Evolutionary conservation across 2,329 filamentous ascomycete genomes (phyloP).

Genomic region (Mycogone perniciosa): DNA sequence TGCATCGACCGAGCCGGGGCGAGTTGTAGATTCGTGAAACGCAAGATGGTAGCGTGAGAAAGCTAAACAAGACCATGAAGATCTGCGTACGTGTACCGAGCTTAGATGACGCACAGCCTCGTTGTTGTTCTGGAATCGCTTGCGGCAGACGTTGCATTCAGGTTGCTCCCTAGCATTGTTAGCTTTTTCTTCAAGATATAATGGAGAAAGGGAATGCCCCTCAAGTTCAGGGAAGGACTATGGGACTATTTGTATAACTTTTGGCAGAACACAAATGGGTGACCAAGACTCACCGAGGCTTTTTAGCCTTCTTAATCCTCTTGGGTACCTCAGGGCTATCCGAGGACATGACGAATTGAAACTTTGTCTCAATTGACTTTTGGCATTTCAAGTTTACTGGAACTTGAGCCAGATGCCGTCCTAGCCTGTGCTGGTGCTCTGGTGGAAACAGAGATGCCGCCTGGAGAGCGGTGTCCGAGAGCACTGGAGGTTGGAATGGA

Average conservation of each 20-base stretch:
- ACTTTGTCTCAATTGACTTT: constrained; percentile 40
- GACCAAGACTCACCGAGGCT: constrained; percentile 59
- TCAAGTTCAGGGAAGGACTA: too few species aligned
- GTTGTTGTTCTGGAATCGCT: constrained; percentile 98
- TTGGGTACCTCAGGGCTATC: constrained; percentile 97
- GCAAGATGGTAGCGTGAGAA: constrained; percentile 73
- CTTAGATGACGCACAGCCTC: constrained; percentile 96
- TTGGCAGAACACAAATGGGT: too few species aligned
- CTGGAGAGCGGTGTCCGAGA: constrained; percentile 42
- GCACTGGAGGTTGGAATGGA: constrained; percentile 40
- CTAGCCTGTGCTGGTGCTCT: constrained; percentile 38
- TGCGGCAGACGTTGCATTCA: constrained; percentile 84
- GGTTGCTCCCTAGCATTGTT: constrained; percentile 97
- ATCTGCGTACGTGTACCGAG: constrained; percentile 81
- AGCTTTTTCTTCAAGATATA: constrained; percentile 24
- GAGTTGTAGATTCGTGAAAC: constrained; percentile 73
- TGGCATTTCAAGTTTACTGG: constrained; percentile 49
- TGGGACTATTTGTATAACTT: too few species aligned
- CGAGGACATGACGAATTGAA: constrained; percentile 67
- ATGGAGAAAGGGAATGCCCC: too few species aligned
- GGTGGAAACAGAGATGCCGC: constrained; percentile 36
- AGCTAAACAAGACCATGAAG: constrained; percentile 96
- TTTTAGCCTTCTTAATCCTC: constrained; percentile 80
- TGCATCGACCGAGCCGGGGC: constrained; percentile 63
- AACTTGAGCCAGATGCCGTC: constrained; percentile 42